Conservation (phyloP, 208 protist genomes). For the Acanthamoeba divionensis region DNA sequence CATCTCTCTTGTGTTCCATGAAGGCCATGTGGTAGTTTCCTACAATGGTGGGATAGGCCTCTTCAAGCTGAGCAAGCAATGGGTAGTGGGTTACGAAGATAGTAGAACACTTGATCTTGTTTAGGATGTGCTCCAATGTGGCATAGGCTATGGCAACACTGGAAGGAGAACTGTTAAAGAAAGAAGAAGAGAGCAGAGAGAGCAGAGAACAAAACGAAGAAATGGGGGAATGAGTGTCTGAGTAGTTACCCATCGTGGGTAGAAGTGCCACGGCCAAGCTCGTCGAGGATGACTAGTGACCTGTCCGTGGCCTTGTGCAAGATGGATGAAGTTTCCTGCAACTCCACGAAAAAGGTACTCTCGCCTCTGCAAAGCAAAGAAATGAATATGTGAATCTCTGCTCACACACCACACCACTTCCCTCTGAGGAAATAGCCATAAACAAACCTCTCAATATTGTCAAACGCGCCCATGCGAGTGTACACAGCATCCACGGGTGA, state of each 20-base stretch:
- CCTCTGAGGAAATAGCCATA: background rate
- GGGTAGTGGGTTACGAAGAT: constrained; percentile 85
- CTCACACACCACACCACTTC: background rate
- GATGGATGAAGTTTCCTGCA: constrained; percentile 70
- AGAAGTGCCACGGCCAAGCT: constrained; percentile 77
- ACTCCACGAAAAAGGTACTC: constrained; percentile 79
- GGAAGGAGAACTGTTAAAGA: background rate
- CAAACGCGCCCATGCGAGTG: constrained; percentile 76
- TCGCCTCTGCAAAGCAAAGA: background rate
- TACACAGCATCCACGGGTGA: constrained; percentile 67
- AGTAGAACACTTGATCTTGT: constrained; percentile 54
- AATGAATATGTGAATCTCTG: background rate
- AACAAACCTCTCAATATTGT: constrained; percentile 51
- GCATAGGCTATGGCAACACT: constrained; percentile 78
- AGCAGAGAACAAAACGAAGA: background rate
- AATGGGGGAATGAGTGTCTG: background rate
- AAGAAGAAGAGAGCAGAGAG: background rate
- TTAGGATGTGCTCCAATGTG: constrained; percentile 73
- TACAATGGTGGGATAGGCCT: constrained; percentile 49
- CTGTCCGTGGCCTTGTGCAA: constrained; percentile 61
- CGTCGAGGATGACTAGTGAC: constrained; percentile 78
- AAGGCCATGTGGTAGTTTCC: constrained; percentile 77
- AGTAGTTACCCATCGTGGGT: constrained; percentile 74
- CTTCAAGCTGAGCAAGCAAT: constrained; percentile 66
- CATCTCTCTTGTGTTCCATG: constrained; percentile 55